Evolutionary conservation across 345 rosid species (phyloP).

Genomic region (Rhodomyrtus tomentosa): DNA sequence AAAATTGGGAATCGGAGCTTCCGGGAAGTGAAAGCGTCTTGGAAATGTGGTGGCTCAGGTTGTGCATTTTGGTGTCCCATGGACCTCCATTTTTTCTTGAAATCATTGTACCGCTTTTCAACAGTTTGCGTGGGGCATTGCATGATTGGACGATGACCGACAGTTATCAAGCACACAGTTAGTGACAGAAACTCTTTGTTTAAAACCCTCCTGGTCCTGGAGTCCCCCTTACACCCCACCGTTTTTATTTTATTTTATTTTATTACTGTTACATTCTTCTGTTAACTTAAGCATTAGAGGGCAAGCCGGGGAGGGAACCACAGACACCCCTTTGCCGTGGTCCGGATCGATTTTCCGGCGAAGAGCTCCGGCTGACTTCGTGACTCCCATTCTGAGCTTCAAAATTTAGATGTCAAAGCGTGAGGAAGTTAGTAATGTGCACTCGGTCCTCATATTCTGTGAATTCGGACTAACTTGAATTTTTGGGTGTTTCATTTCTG

Average conservation of each 20-base stretch:
- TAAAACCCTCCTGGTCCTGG: background rate
- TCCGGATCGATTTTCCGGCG: background rate
- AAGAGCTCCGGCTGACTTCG: background rate
- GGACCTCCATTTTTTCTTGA: background rate
- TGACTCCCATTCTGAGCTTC: background rate
- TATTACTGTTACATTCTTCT: background rate
- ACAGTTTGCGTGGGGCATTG: background rate
- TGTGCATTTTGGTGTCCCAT: background rate
- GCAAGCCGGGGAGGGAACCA: background rate
- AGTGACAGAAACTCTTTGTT: background rate
- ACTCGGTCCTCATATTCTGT: background rate
- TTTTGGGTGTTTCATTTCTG: background rate
- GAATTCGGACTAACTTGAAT: background rate
- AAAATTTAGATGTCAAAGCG: background rate
- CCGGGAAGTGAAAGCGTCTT: background rate
- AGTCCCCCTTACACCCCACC: background rate
- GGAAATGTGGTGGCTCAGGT: background rate
- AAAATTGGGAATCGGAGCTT: background rate
- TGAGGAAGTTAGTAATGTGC: background rate
- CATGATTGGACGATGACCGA: background rate
- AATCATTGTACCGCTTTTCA: background rate
- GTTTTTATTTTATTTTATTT: background rate
- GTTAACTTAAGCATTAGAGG: background rate
- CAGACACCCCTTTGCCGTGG: background rate
- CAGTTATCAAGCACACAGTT: background rate